Conservation (phyloP, 2,329 filamentous ascomycete species). For the Fusarium coffeatum region DNA sequence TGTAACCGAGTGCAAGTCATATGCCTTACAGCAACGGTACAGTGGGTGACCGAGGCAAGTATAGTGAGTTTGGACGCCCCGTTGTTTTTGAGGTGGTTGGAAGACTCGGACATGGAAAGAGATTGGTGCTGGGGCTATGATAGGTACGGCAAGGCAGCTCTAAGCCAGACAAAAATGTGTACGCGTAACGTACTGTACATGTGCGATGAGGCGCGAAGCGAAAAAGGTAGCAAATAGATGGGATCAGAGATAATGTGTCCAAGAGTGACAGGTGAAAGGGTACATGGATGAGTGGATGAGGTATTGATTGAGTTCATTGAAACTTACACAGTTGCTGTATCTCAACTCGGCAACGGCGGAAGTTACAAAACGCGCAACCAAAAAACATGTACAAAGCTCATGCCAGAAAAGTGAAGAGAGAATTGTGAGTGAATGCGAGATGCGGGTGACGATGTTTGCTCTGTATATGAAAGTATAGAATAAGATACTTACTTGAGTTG, state of each 20-base stretch:
- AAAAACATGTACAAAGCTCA: constrained; percentile 22
- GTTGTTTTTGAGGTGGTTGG: constrained; percentile 38
- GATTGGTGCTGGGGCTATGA: constrained; percentile 31
- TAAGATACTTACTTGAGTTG: constrained; percentile 29
- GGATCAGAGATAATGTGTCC: constrained; percentile 6
- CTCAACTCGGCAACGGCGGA: constrained; percentile 35
- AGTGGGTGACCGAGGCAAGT: background rate
- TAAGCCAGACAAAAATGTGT: constrained; percentile 10
- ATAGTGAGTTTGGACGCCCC: constrained; percentile 18
- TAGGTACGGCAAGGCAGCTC: constrained; percentile 11
- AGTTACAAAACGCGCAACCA: constrained; percentile 29
- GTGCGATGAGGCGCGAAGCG: constrained; percentile 14
- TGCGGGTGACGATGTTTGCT: background rate
- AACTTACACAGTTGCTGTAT: constrained; percentile 17
- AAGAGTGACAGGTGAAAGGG: background rate
- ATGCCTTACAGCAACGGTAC: background rate
- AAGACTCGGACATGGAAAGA: constrained; percentile 6
- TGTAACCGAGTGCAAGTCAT: constrained; percentile 1
- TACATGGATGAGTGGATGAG: constrained; percentile 2
- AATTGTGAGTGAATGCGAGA: background rate
- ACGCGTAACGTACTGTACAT: constrained; percentile 19
- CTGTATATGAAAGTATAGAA: constrained; percentile 12
- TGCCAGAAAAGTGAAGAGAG: background rate
- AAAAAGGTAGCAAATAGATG: constrained; percentile 14
- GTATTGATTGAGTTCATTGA: constrained; percentile 9